phyloP scores from a whole-genome alignment of 371 early-diverging fungal genomes.

The Mortierella sp. region DNA sequence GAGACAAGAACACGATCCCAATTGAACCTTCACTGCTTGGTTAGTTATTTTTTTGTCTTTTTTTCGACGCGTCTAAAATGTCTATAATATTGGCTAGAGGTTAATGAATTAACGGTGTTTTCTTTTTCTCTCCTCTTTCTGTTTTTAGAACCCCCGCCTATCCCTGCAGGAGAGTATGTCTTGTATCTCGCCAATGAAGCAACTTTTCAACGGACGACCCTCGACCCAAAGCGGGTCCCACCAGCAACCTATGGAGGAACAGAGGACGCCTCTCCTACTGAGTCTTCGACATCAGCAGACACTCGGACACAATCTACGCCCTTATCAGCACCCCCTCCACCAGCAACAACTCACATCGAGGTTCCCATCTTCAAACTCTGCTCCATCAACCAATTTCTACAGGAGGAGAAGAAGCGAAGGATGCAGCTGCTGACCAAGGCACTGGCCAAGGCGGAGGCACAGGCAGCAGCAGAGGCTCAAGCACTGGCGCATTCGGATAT shows the following conservation, averaged over 20 bases:
- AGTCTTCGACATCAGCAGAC: constrained; percentile 7
- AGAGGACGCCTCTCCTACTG: background rate
- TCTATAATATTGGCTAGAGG: background rate
- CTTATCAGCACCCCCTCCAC: constrained; percentile 16
- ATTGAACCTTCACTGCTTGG: constrained; percentile 30
- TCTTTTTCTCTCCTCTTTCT: background rate
- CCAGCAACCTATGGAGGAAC: constrained; percentile 36
- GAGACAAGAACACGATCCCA: constrained; percentile 30
- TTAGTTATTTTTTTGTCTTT: background rate
- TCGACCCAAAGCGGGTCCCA: constrained; percentile 30
- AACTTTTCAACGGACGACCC: constrained; percentile 10
- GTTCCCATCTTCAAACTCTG: constrained; percentile 51
- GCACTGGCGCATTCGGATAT: constrained; percentile 5
- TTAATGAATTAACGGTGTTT: background rate
- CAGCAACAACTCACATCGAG: constrained; percentile 40
- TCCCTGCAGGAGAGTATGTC: constrained; percentile 51
- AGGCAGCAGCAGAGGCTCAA: constrained; percentile 27
- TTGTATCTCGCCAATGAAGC: constrained; percentile 30
- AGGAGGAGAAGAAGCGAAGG: constrained; percentile 53
- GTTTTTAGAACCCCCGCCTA: constrained; percentile 27
- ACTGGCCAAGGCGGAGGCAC: constrained; percentile 49
- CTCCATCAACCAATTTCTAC: constrained; percentile 44
- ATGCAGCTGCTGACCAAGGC: constrained; percentile 40
- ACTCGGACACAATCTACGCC: background rate
- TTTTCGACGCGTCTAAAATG: background rate